Percentiles rank a stretch among this genome's conserved stretches.
Evolutionary conservation across 352 stramenopile species (phyloP).

Genomic region (Phytophthora podocarpi): DNA sequence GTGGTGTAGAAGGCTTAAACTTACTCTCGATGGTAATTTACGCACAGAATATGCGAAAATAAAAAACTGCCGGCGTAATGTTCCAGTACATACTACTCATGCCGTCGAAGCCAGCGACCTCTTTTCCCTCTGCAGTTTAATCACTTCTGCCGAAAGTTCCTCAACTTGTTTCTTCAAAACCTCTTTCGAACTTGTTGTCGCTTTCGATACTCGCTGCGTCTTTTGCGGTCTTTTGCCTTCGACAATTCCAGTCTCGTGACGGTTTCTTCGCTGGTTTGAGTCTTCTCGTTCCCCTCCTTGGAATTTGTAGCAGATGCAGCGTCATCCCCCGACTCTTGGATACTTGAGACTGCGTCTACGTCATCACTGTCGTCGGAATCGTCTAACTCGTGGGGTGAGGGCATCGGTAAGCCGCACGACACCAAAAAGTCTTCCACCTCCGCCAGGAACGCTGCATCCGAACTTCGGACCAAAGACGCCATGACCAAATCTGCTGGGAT

Average conservation of each 20-base stretch:
- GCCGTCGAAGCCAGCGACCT: not conserved
- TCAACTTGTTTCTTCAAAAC: slow-evolving; percentile 1
- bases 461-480: too few relatives aligned
- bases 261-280: not conserved
- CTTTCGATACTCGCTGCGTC: slow-evolving; percentile 10
- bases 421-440: slow-evolving; percentile 11
- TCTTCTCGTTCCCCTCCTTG: not conserved
- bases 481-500: not conserved
- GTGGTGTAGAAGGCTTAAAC: too few relatives aligned
- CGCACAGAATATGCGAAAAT: too few relatives aligned
- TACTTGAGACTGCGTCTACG: not conserved
- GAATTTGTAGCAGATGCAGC: not conserved
- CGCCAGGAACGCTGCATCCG: slow-evolving; percentile 4
- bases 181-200: not conserved
- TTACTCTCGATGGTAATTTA: too few relatives aligned
- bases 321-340: not conserved
- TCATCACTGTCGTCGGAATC: not conserved
- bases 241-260: not conserved
- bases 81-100: too few relatives aligned
- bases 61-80: too few relatives aligned
- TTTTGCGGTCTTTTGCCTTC: slow-evolving; percentile 10
- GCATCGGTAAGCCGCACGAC: slow-evolving; percentile 4
- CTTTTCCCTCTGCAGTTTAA: not conserved
- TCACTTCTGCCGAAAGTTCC: not conserved
- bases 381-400: not conserved